phyloP scores from a whole-genome alignment of 192 early-diverging fungal species.

The Mycoemilia scoparia region DNA sequence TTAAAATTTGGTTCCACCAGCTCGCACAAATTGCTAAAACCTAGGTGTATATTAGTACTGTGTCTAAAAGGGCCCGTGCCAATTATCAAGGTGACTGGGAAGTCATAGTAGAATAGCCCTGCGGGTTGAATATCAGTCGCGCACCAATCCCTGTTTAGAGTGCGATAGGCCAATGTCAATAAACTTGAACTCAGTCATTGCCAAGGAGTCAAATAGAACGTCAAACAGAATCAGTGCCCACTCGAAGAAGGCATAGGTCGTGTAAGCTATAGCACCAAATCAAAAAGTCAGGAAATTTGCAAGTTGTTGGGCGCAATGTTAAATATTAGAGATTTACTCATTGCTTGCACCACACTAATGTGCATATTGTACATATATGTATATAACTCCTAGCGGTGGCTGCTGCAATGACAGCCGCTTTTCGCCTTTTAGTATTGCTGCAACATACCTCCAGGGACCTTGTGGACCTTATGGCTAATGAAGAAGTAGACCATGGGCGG shows the following conservation, averaged over 20 bases:
- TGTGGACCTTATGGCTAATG: constrained; percentile 57
- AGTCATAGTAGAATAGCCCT: too few species aligned
- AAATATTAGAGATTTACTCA: background rate
- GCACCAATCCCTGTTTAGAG: too few species aligned
- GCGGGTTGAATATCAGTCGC: too few species aligned
- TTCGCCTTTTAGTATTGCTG: too few species aligned
- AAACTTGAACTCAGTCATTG: constrained; percentile 42
- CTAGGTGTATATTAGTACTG: too few species aligned
- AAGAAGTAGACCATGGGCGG: constrained; percentile 64
- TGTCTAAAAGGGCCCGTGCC: too few species aligned
- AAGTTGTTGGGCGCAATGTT: background rate
- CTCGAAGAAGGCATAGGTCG: constrained; percentile 65
- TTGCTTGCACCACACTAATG: background rate
- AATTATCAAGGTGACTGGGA: too few species aligned
- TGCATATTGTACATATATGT: background rate
- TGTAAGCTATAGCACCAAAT: too few species aligned
- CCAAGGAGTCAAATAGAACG: constrained; percentile 55
- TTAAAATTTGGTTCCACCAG: too few species aligned
- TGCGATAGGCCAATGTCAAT: constrained; percentile 29
- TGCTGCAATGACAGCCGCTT: background rate
- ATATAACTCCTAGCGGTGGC: background rate
- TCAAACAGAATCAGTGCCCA: constrained; percentile 67
- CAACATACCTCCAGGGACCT: constrained; percentile 48
- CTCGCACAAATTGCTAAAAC: too few species aligned
- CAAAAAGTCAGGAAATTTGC: background rate